Evolutionary conservation across 805 yeast species (phyloP).

Genomic region (Yamadazyma tumulicola): DNA sequence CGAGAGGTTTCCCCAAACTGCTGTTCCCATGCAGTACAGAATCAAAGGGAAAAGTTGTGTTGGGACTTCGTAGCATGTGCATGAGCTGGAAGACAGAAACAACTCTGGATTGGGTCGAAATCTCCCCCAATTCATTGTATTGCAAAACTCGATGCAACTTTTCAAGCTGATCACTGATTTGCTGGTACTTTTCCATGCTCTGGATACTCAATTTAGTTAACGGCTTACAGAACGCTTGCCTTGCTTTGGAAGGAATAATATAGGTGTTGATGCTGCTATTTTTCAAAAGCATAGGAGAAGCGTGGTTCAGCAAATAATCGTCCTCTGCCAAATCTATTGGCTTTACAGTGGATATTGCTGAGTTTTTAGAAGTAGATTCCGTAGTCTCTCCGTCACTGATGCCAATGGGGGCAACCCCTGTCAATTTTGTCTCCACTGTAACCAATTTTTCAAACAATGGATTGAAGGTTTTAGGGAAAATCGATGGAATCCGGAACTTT

Average conservation of each 20-base stretch:
- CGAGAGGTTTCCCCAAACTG: no score
- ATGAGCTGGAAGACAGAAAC: conserved; percentile 30
- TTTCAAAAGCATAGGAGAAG: conserved; percentile 30
- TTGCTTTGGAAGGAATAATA: conserved; percentile 32
- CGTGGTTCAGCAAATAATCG: conserved; percentile 32
- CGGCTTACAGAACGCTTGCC: conserved; percentile 31
- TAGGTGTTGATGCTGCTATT: conserved; percentile 34
- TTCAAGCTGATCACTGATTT: conserved; percentile 41
- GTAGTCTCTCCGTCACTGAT: conserved; percentile 30
- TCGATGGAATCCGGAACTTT: conserved; percentile 51
- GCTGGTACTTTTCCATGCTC: conserved; percentile 40
- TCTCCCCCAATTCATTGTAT: conserved; percentile 30
- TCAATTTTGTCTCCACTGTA: conserved; percentile 26
- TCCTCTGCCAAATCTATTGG: conserved; percentile 9
- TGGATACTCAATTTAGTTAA: conserved; percentile 35
- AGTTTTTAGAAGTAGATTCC: conserved; percentile 18
- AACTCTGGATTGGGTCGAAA: conserved; percentile 26
- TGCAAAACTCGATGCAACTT: conserved; percentile 45
- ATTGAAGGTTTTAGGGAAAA: conserved; percentile 34
- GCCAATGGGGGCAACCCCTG: conserved; percentile 37
- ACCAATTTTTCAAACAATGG: conserved; percentile 20
- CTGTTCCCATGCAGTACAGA: neutral
- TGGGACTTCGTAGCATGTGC: neutral
- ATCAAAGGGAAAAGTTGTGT: no score
- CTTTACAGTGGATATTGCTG: conserved; percentile 10